These are phyloP conservation scores for Plantago major DNA, from an alignment of 257 asterid species.

Conservation along the genomic window DNA sequence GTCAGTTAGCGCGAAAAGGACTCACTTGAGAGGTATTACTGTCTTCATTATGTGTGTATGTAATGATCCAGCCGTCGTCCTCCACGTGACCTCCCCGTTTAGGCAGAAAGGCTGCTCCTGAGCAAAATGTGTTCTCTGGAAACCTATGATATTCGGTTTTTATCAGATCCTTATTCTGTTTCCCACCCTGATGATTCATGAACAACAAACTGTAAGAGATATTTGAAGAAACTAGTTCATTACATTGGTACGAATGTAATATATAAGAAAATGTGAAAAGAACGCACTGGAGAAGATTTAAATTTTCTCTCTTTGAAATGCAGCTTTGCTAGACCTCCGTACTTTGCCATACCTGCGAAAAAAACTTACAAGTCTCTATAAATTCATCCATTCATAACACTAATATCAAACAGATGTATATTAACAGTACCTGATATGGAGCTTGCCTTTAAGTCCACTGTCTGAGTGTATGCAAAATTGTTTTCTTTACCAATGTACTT, in stretches of 20 bases:
- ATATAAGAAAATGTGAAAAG: neutral
- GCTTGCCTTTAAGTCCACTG: slow-evolving; percentile 36
- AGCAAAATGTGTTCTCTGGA: slow-evolving; percentile 49
- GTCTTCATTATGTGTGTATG: slow-evolving; percentile 46
- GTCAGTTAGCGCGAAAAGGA: neutral
- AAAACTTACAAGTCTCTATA: neutral
- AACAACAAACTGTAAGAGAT: neutral
- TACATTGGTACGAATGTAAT: neutral
- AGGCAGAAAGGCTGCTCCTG: slow-evolving; percentile 50
- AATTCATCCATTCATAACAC: neutral
- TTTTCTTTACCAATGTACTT: slow-evolving; percentile 31
- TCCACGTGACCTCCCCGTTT: slow-evolving; percentile 38
- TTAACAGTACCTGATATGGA: slow-evolving; percentile 37
- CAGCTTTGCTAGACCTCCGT: slow-evolving; percentile 64
- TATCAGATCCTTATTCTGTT: slow-evolving; percentile 18
- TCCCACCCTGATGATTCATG: neutral
- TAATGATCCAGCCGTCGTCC: slow-evolving; percentile 59
- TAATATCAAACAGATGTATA: neutral
- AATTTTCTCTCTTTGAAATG: slow-evolving; percentile 23
- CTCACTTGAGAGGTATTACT: slow-evolving; percentile 47
- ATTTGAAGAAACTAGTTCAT: neutral
- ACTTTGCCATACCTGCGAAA: slow-evolving; percentile 50
- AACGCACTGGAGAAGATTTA: slow-evolving; percentile 11
- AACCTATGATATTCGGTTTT: slow-evolving; percentile 42
- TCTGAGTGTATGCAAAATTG: slow-evolving; percentile 50